A percentile compares a stretch with the other conserved stretches of the same genome.
These are phyloP conservation scores for Cordyceps javanica DNA, from an alignment of 2,329 filamentous ascomycete species.

Conservation along the genomic window DNA sequence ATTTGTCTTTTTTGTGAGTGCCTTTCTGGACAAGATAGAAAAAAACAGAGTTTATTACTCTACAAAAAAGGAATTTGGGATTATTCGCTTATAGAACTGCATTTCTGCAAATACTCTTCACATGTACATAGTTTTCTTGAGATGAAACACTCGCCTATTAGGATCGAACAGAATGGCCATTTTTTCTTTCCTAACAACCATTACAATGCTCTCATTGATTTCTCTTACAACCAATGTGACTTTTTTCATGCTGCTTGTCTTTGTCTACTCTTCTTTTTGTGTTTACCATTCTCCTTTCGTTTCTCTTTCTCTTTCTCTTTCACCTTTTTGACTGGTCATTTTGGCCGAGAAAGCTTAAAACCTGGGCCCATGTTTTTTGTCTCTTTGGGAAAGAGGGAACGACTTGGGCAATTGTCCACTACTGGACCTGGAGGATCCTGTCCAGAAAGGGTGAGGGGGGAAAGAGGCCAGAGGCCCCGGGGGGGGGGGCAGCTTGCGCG, in stretches of 20 bases:
- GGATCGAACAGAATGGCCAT: background rate
- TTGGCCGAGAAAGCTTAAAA: no score
- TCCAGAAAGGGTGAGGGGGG: background rate
- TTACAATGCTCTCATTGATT: background rate
- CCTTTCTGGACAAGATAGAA: background rate
- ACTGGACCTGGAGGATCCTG: background rate
- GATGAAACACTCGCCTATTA: background rate
- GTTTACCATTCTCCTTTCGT: no score
- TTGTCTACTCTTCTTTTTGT: background rate
- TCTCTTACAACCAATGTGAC: background rate
- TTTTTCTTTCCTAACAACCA: background rate
- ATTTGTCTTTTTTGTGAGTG: background rate
- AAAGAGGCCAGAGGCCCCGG: background rate
- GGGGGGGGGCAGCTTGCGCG: background rate
- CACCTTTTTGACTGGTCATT: background rate
- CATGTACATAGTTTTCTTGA: background rate
- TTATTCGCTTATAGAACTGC: background rate
- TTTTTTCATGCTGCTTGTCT: background rate
- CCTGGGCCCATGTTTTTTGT: no score
- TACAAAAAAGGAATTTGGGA: background rate
- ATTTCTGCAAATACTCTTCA: constrained; percentile 5
- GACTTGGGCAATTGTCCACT: background rate
- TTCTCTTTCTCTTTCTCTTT: no score
- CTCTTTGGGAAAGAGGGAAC: no score
- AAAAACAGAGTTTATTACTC: background rate